A percentile compares a stretch with the other conserved stretches of the same genome.
Conservation (phyloP, 2,329 filamentous ascomycete genomes). For the Neonectria sp. region DNA sequence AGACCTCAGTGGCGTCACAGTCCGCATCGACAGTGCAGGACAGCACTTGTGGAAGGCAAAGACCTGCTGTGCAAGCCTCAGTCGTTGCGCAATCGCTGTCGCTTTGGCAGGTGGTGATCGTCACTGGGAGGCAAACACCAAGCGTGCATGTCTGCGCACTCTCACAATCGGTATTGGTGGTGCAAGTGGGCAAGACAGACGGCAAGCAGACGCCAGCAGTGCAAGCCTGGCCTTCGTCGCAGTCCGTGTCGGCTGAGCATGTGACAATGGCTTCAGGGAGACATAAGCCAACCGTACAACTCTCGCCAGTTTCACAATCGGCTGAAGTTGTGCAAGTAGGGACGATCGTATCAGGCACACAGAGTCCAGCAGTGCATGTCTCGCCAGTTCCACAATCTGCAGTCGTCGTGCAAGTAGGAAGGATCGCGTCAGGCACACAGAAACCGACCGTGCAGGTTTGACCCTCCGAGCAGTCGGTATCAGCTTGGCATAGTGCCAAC, state of each 20-base stretch:
- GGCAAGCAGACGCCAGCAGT: conserved; percentile 10
- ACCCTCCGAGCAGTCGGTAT: background rate
- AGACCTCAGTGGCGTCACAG: conserved; percentile 14
- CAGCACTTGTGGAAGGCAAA: conserved; percentile 11
- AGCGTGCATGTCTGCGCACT: conserved; percentile 3
- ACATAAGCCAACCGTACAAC: conserved; percentile 3
- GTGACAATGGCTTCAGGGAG: conserved; percentile 1
- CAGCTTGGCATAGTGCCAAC: too few relatives aligned
- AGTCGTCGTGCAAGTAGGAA: background rate
- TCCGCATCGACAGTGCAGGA: conserved; percentile 1
- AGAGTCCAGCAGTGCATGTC: background rate
- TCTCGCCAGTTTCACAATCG: background rate
- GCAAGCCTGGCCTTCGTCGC: conserved; percentile 1
- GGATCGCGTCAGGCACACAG: conserved; percentile 4
- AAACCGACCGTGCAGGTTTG: conserved; percentile 8
- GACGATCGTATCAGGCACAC: background rate
- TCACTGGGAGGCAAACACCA: conserved; percentile 8
- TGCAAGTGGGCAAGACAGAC: background rate
- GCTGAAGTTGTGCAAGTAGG: background rate
- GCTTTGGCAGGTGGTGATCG: background rate
- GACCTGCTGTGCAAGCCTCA: conserved; percentile 7
- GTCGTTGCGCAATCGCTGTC: conserved; percentile 5
- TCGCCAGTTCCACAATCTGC: background rate
- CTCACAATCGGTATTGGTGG: background rate
- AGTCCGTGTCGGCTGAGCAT: background rate